These are phyloP conservation scores for Boletales sp. DNA, from an alignment of 768 basidiomycete species.

Conservation along the genomic window DNA sequence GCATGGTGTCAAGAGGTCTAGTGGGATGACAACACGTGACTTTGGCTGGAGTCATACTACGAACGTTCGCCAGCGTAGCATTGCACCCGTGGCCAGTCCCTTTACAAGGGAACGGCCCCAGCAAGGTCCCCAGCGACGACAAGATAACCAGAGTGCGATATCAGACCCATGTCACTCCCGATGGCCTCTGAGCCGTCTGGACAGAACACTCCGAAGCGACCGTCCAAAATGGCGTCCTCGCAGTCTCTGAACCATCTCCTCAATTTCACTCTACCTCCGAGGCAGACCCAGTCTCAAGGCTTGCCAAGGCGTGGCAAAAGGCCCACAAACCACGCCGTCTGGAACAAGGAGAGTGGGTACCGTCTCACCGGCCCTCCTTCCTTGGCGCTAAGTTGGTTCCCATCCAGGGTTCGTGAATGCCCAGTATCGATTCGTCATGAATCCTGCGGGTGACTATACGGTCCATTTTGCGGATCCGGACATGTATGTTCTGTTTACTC, in stretches of 20 bases:
- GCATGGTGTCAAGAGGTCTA: conserved; percentile 47
- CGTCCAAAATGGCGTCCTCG: conserved; percentile 63
- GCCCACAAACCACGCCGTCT: conserved; percentile 58
- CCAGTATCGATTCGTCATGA: conserved; percentile 94
- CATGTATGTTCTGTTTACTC: conserved; percentile 57
- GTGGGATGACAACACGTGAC: conserved; percentile 25
- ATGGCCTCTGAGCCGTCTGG: conserved; percentile 25
- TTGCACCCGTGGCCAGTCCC: conserved; percentile 33
- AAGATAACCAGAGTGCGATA: conserved; percentile 13
- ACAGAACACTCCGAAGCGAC: conserved; percentile 50
- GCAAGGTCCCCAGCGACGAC: conserved; percentile 13
- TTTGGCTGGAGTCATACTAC: conserved; percentile 20
- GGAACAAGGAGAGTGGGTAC: conserved; percentile 92
- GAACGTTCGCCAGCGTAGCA: background rate
- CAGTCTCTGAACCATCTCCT: conserved; percentile 81
- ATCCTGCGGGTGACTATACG: conserved; percentile 87
- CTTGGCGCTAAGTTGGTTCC: conserved; percentile 11
- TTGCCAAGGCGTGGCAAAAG: conserved; percentile 76
- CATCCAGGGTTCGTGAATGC: conserved; percentile 89
- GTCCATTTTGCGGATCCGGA: conserved; percentile 98
- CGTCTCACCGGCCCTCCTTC: conserved; percentile 8
- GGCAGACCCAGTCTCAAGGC: conserved; percentile 60
- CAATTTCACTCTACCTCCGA: conserved; percentile 89
- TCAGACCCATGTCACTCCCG: conserved; percentile 21
- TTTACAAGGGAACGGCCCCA: conserved; percentile 47